Conservation (phyloP, 2,329 filamentous ascomycete species). For the Talaromyces amestolkiae region DNA sequence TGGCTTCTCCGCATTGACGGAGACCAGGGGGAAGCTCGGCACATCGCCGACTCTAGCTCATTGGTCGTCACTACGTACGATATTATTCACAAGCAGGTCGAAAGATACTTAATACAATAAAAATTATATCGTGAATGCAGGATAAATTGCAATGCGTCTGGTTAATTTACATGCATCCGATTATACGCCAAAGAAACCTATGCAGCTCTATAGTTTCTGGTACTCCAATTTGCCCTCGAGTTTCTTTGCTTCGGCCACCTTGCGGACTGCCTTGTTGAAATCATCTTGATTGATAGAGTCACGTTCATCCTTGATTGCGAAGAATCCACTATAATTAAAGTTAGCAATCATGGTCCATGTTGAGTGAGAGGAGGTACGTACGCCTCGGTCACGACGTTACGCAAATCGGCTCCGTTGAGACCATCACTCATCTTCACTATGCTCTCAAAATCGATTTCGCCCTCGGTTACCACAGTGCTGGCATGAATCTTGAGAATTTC, state of each 20-base stretch:
- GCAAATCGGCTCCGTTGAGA: conserved; percentile 92
- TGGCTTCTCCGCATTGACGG: conserved; percentile 2
- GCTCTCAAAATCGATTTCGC: conserved; percentile 97
- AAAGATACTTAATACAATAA: not conserved
- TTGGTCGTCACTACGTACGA: not conserved
- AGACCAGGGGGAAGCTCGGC: conserved; percentile 2
- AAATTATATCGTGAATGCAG: not conserved
- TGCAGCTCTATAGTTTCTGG: conserved; percentile 71
- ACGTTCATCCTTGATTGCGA: conserved; percentile 97
- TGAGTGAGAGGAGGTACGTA: conserved; percentile 53
- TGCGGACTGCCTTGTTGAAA: conserved; percentile 98
- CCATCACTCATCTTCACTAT: conserved; percentile 99
- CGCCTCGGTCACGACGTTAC: conserved; percentile 98
- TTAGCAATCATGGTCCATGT: conserved; percentile 20
- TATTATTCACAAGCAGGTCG: not conserved
- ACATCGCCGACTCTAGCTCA: not conserved
- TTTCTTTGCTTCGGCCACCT: conserved; percentile 97
- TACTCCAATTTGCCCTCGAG: conserved; percentile 97
- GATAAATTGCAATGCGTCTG: conserved; percentile 18
- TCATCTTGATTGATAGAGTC: conserved; percentile 97
- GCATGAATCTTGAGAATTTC: conserved; percentile 99
- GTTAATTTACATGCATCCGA: conserved; percentile 21
- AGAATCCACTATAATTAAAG: conserved; percentile 66
- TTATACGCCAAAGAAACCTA: conserved; percentile 2
- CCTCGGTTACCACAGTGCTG: conserved; percentile 78